Percentiles rank a stretch among this genome's conserved stretches.
Evolutionary conservation across 2,329 filamentous ascomycete genomes (phyloP).

Genomic region (Cercospora zeina): DNA sequence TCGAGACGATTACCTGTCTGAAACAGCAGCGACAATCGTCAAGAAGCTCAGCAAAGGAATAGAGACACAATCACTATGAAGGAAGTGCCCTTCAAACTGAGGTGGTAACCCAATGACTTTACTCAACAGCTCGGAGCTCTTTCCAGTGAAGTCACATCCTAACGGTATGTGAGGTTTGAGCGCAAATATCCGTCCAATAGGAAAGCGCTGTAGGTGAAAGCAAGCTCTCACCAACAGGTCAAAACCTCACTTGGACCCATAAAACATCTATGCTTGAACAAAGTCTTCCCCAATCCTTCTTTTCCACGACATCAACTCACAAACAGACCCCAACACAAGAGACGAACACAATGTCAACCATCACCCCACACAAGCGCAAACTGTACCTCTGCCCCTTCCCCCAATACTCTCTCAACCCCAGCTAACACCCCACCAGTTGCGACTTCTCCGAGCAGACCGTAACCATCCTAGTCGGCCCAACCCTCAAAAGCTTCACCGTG

Average conservation of each 20-base stretch:
- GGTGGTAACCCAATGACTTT: not conserved
- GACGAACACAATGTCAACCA: not conserved
- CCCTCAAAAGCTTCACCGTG: slow-evolving; percentile 6
- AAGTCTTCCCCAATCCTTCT: not conserved
- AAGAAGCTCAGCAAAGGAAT: not conserved
- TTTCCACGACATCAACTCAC: not conserved
- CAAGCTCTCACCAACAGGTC: not conserved
- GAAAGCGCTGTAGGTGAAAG: not conserved
- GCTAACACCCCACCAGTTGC: slow-evolving; percentile 3
- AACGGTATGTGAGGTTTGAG: not conserved
- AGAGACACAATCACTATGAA: not conserved
- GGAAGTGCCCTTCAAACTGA: not conserved
- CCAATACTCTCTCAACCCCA: not conserved
- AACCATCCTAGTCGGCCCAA: slow-evolving; percentile 8
- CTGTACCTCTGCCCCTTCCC: not conserved
- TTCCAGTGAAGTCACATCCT: not conserved
- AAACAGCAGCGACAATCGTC: no score
- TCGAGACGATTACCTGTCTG: no score
- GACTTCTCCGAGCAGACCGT: slow-evolving; percentile 16
- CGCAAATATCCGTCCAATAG: not conserved
- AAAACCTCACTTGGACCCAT: not conserved
- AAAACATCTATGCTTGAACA: not conserved
- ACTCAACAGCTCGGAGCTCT: not conserved
- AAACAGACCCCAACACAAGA: not conserved
- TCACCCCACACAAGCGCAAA: slow-evolving; percentile 16